phyloP scores from a whole-genome alignment of 768 basidiomycete genomes.

The Phanerochaete carnosa region DNA sequence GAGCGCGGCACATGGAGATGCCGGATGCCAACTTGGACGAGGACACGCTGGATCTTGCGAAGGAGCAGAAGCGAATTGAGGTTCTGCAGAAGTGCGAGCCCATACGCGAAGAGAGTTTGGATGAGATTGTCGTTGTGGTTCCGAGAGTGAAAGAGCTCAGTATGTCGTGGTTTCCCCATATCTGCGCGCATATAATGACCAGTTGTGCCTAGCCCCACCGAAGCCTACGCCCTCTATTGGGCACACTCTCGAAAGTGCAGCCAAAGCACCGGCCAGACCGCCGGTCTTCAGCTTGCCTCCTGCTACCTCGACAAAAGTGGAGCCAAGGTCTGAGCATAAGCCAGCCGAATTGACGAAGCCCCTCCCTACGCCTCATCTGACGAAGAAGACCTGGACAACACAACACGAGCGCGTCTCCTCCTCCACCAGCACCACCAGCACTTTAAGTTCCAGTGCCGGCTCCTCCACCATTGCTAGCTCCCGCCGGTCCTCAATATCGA shows the following conservation, averaged over 20 bases:
- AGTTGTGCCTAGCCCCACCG: not conserved
- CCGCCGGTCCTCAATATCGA: not conserved
- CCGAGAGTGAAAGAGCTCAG: not conserved
- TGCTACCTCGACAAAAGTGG: constrained; percentile 3
- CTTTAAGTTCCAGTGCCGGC: no score
- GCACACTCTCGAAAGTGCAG: not conserved
- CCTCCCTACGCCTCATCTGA: constrained; percentile 26
- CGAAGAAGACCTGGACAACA: constrained; percentile 26
- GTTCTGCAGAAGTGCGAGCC: not conserved
- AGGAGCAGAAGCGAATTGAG: constrained; percentile 8
- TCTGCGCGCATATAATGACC: not conserved
- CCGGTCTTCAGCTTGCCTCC: constrained; percentile 7
- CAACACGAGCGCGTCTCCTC: constrained; percentile 19
- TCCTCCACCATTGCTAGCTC: not conserved
- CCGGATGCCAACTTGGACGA: constrained; percentile 5
- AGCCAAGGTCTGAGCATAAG: not conserved
- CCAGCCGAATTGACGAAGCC: not conserved
- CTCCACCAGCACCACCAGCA: constrained; percentile 9
- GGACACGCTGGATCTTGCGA: constrained; percentile 10
- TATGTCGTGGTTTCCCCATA: not conserved
- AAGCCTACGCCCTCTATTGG: not conserved
- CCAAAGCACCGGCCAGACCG: not conserved
- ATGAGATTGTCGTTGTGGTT: not conserved
- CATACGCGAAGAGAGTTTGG: constrained; percentile 4
- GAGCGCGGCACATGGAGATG: constrained; percentile 10